phyloP scores from a whole-genome alignment of 306 rosid species.

The Sechiopsis laciniata region DNA sequence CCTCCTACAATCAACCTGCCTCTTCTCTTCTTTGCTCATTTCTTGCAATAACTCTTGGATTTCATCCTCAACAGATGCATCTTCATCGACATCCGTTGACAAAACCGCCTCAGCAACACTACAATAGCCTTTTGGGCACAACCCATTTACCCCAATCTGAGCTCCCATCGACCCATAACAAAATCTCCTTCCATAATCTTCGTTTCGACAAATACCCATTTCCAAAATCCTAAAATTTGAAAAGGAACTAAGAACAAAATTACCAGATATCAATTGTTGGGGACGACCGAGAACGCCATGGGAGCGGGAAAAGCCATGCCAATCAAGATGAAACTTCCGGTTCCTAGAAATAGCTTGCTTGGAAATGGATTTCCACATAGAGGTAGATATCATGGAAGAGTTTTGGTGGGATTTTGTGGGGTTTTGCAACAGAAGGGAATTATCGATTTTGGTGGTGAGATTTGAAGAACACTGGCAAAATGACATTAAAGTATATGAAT shows the following conservation, averaged over 20 bases:
- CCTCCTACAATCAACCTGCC: conserved; percentile 25
- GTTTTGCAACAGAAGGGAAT: conserved; percentile 18
- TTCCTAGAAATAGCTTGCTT: conserved; percentile 37
- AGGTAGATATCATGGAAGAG: conserved; percentile 41
- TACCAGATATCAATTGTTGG: conserved; percentile 21
- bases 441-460: conserved; percentile 26
- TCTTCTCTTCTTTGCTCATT: conserved; percentile 46
- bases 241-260: conserved; percentile 24
- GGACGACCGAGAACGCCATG: conserved; percentile 29
- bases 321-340: conserved; percentile 21
- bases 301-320: conserved; percentile 29
- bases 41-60: conserved; percentile 44
- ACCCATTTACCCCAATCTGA: conserved; percentile 23
- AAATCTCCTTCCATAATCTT: conserved; percentile 16
- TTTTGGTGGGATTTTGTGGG: conserved; percentile 16
- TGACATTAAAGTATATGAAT: conserved; percentile 44
- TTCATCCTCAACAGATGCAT: conserved; percentile 38
- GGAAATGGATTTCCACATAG: conserved; percentile 59
- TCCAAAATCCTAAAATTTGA: conserved; percentile 17
- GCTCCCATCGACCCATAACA: conserved; percentile 28
- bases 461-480: conserved; percentile 26
- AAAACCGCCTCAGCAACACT: conserved; percentile 69
- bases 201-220: conserved; percentile 23
- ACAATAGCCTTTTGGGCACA: conserved; percentile 40
- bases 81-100: conserved; percentile 66